Percentiles rank a stretch among this genome's conserved stretches.
phyloP scores from a whole-genome alignment of 78 protist species.

The Speleostelium caveatum region DNA sequence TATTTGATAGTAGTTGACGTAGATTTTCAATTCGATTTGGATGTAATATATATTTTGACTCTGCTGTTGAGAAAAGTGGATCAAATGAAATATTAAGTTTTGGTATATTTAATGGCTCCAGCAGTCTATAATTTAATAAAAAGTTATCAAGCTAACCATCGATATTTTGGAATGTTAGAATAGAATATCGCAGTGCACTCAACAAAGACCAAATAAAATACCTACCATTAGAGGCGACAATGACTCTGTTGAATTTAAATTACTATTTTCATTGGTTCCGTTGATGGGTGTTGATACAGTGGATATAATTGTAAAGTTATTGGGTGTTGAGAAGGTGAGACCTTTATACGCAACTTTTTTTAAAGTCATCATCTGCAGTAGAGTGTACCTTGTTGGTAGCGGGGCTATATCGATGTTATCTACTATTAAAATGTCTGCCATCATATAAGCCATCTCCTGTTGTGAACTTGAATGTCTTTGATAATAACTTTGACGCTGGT shows the following conservation, averaged over 20 bases:
- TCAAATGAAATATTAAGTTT: background rate
- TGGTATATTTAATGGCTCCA: slow-evolving; percentile 33
- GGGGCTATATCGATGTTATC: slow-evolving; percentile 75
- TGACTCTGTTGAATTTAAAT: slow-evolving; percentile 4
- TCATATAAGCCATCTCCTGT: background rate
- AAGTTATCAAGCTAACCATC: slow-evolving; percentile 35
- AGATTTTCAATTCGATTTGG: slow-evolving; percentile 19
- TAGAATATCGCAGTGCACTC: no score
- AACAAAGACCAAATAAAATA: no score
- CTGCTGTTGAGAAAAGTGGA: background rate
- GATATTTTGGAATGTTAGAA: no score
- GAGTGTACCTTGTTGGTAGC: slow-evolving; percentile 49
- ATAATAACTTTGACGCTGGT: background rate
- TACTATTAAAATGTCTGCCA: slow-evolving; percentile 59
- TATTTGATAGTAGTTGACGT: slow-evolving; percentile 2
- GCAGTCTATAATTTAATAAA: slow-evolving; percentile 34
- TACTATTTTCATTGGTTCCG: background rate
- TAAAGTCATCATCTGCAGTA: slow-evolving; percentile 71
- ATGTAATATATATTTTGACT: slow-evolving; percentile 18
- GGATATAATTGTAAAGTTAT: slow-evolving; percentile 29
- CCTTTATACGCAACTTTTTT: slow-evolving; percentile 68
- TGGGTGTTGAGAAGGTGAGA: slow-evolving; percentile 13
- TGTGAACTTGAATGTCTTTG: background rate
- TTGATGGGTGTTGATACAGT: slow-evolving; percentile 19
- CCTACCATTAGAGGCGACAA: slow-evolving; percentile 57